phyloP scores from a whole-genome alignment of 306 rosid species.

The Dryas alaskensis region DNA sequence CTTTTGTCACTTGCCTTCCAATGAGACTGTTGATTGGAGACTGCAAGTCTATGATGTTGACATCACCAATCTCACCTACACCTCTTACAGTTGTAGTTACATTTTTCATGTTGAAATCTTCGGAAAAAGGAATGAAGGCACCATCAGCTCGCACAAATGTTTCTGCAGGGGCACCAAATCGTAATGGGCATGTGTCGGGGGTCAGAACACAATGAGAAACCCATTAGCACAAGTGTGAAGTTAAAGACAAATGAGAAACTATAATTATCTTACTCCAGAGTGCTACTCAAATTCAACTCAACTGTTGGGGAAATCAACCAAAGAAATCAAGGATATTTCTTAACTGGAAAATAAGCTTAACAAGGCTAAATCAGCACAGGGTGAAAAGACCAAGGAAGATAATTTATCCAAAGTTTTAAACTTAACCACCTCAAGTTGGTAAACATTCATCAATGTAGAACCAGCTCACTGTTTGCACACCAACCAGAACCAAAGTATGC shows the following conservation, averaged over 20 bases:
- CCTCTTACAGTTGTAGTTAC: conserved; percentile 75
- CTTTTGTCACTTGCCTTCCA: conserved; percentile 90
- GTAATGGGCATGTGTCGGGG: conserved; percentile 21
- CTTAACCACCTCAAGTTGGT: no score
- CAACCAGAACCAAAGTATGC: no score
- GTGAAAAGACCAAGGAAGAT: not conserved
- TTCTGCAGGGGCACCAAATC: conserved; percentile 65
- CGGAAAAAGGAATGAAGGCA: conserved; percentile 92
- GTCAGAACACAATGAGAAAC: conserved; percentile 25
- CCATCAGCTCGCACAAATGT: conserved; percentile 99
- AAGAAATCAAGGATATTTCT: not conserved
- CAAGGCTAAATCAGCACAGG: not conserved
- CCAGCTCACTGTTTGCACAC: no score
- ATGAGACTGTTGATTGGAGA: conserved; percentile 87
- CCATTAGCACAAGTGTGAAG: conserved; percentile 24
- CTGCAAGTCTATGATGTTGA: conserved; percentile 83
- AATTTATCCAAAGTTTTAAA: not conserved
- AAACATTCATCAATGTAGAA: no score
- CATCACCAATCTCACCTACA: conserved; percentile 86
- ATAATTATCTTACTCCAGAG: conserved; percentile 11
- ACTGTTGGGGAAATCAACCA: not conserved
- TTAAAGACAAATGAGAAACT: conserved; percentile 30
- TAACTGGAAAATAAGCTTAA: not conserved
- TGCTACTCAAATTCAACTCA: conserved; percentile 3
- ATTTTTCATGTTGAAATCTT: conserved; percentile 69